Evolutionary conservation across 805 yeast genomes (phyloP), one percentile per base, ranked within the genome.

Genomic region (Lachancea lanzarotensis): DNA sequence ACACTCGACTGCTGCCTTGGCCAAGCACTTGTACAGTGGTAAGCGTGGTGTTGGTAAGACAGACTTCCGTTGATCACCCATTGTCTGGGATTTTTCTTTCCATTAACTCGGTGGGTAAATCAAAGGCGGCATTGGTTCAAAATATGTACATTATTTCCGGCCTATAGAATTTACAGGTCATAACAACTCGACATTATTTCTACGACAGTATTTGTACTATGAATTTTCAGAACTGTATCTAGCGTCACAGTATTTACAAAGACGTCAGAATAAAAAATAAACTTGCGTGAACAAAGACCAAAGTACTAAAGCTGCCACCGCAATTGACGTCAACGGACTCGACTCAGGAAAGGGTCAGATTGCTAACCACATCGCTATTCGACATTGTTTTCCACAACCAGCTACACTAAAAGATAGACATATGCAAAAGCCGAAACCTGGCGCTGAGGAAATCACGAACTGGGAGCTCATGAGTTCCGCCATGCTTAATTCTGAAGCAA

Each of bases 41-140:
- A 93, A 93, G 78, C 82, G 98, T 72, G 95, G 97, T 74, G 81
- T 79, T 60, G 97, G 97, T 67, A 84, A 83, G 67, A 82, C 88
- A 52, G 95, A 88, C 67, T 78, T 85, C 71, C 91, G 98, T 75
- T 87, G 74, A 57, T 35, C 38, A 10, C 11, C 33, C 31, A 16
- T 7, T 29, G 15, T 25, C 32, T 12, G 13, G 20, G 22, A 15
- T 27, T 33, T 27, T 22, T 17, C 35, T 10, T 38, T 38, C 31
- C 38, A 22, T 40, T 40, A 32, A 22, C 31, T 30, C 17, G 43
- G 35, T 32, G 36, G 43, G 37, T 22, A 30, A 19, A 32, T 40
- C 19, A 33, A 22, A 33, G 19, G 30, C 13, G 43, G 43, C 43
- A 40, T 40, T 33, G 11, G 16, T 19, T 33, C 22, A 32, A 33